These are phyloP conservation scores for Kuraishia piskuri DNA, from an alignment of 805 yeast species.

Conservation along the genomic window DNA sequence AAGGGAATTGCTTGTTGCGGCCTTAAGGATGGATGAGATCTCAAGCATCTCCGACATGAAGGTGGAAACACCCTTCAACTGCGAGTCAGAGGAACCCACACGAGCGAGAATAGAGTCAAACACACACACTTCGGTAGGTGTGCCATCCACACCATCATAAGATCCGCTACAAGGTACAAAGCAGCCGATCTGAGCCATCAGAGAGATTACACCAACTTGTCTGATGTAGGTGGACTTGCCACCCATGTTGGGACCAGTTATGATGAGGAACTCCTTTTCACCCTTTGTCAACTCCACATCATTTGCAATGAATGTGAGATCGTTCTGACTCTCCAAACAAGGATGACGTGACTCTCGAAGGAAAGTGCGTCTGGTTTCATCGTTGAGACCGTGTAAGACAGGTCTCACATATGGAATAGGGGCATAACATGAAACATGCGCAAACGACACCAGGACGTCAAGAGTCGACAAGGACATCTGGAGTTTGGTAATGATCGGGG, in stretches of 20 bases:
- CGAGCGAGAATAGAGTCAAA: conserved; percentile 91
- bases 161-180: conserved; percentile 69
- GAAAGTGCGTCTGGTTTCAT: conserved; percentile 36
- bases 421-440: conserved; percentile 76
- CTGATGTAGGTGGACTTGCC: conserved; percentile 92
- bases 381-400: conserved; percentile 43
- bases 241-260: conserved; percentile 97
- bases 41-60: conserved; percentile 97
- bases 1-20: conserved; percentile 71
- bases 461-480: conserved; percentile 58
- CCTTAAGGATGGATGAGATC: conserved; percentile 76
- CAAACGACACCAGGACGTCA: conserved; percentile 81
- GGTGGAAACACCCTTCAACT: conserved; percentile 92
- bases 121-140: conserved; percentile 60
- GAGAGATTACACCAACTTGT: conserved; percentile 78
- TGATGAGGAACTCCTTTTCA: conserved; percentile 62
- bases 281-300: conserved; percentile 63
- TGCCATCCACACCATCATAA: neutral
- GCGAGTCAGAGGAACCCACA: conserved; percentile 99
- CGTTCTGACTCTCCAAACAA: conserved; percentile 88
- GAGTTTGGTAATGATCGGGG: conserved; percentile 66
- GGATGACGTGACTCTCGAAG: conserved; percentile 88
- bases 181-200: conserved; percentile 86
- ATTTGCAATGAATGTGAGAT: conserved; percentile 82
- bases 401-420: conserved; percentile 80